Conservation (phyloP, 495 filamentous ascomycete genomes). For the Xylaria sp. region DNA sequence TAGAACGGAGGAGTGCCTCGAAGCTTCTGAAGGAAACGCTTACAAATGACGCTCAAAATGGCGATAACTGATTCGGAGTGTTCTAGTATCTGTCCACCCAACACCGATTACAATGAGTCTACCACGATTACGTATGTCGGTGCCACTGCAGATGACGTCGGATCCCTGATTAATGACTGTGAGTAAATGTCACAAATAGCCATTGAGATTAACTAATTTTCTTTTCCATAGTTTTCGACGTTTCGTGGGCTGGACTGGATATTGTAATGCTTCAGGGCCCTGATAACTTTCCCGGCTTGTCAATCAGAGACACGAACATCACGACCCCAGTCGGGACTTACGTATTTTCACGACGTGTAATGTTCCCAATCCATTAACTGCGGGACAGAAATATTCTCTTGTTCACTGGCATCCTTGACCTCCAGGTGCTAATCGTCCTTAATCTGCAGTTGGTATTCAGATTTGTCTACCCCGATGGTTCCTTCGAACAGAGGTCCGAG, state of each 20-base stretch:
- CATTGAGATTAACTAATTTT: neutral
- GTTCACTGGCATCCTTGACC: accelerated
- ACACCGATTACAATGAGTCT: constrained; percentile 19
- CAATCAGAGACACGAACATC: constrained; percentile 3
- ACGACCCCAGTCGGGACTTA: constrained; percentile 19
- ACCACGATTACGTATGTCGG: constrained; percentile 1
- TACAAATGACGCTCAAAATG: too few species aligned
- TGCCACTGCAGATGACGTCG: constrained; percentile 17
- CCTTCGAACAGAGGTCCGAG: constrained; percentile 22
- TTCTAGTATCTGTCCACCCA: constrained; percentile 10
- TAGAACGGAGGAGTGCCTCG: too few species aligned
- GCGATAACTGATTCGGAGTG: too few species aligned
- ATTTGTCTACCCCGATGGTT: constrained; percentile 16
- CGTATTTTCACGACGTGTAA: constrained; percentile 14
- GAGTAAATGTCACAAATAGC: neutral
- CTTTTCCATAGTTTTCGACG: neutral
- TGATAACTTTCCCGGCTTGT: constrained; percentile 14
- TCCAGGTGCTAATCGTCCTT: neutral
- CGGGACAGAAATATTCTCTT: neutral
- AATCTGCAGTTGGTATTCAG: constrained; percentile 10
- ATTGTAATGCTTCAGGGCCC: neutral
- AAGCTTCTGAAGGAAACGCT: too few species aligned
- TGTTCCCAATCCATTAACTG: neutral
- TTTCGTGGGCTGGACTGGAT: neutral
- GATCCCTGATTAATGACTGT: constrained; percentile 6